phyloP scores from a whole-genome alignment of 2,329 filamentous ascomycete species.

The Sporothrix luriei region DNA sequence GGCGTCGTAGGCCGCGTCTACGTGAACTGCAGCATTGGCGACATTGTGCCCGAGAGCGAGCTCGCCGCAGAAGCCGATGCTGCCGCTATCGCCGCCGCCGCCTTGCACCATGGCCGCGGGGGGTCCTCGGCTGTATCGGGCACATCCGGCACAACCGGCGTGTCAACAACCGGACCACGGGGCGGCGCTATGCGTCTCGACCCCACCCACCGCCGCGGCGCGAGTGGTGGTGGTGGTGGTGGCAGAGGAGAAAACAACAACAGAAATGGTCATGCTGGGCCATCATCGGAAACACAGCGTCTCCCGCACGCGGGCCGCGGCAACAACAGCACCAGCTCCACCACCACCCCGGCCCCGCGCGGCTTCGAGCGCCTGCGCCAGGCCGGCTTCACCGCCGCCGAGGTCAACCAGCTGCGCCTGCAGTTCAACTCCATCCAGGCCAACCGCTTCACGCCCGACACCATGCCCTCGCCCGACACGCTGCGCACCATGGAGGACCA shows the following conservation, averaged over 20 bases:
- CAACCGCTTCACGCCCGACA: slow-evolving; percentile 80
- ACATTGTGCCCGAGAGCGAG: slow-evolving; percentile 68
- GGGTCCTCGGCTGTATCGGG: background rate
- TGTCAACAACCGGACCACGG: background rate
- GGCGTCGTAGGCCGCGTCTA: slow-evolving; percentile 65
- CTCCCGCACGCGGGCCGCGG: background rate
- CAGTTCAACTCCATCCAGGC: slow-evolving; percentile 88
- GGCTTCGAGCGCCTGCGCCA: slow-evolving; percentile 86
- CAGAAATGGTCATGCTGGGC: background rate
- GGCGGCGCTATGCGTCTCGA: slow-evolving; percentile 23
- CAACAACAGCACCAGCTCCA: slow-evolving; percentile 7
- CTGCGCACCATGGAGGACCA: slow-evolving; percentile 80
- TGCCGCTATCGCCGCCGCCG: slow-evolving; percentile 40
- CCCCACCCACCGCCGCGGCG: slow-evolving; percentile 16
- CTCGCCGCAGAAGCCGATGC: slow-evolving; percentile 63
- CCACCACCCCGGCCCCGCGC: slow-evolving; percentile 60
- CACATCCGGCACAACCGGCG: background rate
- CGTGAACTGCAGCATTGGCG: slow-evolving; percentile 90
- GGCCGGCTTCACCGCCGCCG: slow-evolving; percentile 78
- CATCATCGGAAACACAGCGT: background rate
- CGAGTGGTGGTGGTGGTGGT: slow-evolving; percentile 21
- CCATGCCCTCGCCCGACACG: slow-evolving; percentile 77
- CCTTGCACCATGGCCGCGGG: background rate
- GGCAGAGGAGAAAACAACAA: background rate
- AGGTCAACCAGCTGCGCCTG: slow-evolving; percentile 80